A percentile compares a stretch with the other conserved stretches of the same genome.
Evolutionary conservation across 108 stramenopile species (phyloP).

Genomic region (Cyclostephanos invisitatus): DNA sequence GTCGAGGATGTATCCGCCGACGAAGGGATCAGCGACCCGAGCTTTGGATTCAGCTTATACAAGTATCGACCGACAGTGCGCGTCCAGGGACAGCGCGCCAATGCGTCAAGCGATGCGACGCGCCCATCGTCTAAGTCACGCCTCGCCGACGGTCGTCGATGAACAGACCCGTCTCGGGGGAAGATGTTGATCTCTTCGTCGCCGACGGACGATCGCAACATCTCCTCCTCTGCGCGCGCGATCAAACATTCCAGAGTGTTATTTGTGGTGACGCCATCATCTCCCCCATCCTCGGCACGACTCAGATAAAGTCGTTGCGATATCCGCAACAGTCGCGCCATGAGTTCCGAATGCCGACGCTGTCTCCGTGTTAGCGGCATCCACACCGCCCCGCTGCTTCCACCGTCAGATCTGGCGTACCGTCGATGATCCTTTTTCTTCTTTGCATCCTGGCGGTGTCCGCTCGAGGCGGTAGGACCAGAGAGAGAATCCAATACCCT

Average conservation of each 20-base stretch:
- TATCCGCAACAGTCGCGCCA: constrained; percentile 61
- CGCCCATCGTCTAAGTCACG: constrained; percentile 7
- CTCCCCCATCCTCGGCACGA: constrained; percentile 48
- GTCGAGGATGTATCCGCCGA: constrained; percentile 7
- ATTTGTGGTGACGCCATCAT: constrained; percentile 20
- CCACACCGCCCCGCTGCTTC: constrained; percentile 36
- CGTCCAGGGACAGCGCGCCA: constrained; percentile 45
- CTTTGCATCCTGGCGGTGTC: constrained; percentile 40
- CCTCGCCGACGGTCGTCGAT: neutral
- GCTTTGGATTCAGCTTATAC: constrained; percentile 46
- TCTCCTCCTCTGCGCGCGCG: constrained; percentile 18
- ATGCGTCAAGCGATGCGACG: constrained; percentile 18
- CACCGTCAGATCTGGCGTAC: constrained; percentile 17
- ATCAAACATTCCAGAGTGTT: constrained; percentile 28
- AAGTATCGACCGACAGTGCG: constrained; percentile 40
- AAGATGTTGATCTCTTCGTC: constrained; percentile 37
- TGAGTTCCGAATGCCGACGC: constrained; percentile 69
- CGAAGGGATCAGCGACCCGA: constrained; percentile 11
- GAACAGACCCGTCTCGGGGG: neutral
- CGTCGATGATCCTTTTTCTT: constrained; percentile 21
- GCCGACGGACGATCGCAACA: constrained; percentile 20
- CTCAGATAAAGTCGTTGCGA: constrained; percentile 64
- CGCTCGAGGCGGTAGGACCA: constrained; percentile 16
- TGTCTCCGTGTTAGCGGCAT: constrained; percentile 54
- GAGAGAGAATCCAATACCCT: constrained; percentile 60